A percentile compares a stretch with the other conserved stretches of the same genome.
Evolutionary conservation across 2,329 filamentous ascomycete genomes (phyloP).

Genomic region (Aspergillus terreus): DNA sequence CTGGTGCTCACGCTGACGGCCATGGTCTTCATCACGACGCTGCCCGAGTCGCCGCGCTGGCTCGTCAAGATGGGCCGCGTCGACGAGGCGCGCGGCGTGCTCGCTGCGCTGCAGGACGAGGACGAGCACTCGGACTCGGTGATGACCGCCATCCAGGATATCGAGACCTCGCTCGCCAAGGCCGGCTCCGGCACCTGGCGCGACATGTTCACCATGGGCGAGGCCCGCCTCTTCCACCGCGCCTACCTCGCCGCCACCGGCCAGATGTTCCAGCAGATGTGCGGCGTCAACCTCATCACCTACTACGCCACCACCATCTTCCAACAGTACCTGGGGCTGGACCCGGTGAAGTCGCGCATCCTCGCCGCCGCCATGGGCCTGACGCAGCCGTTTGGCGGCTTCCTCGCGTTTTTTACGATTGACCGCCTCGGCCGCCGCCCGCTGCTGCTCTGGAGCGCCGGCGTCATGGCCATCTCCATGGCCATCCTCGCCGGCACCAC

Average conservation of each 20-base stretch:
- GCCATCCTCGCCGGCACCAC: slow-evolving; percentile 49
- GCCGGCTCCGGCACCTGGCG: slow-evolving; percentile 30
- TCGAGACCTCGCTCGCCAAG: slow-evolving; percentile 40
- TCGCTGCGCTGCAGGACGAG: slow-evolving; percentile 30
- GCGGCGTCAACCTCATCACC: slow-evolving; percentile 35
- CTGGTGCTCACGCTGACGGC: too few species aligned
- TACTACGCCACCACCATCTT: slow-evolving; percentile 35
- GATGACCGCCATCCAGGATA: slow-evolving; percentile 35
- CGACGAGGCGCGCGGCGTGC: too few species aligned
- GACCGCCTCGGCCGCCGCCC: slow-evolving; percentile 38
- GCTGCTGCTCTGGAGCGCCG: slow-evolving; percentile 22
- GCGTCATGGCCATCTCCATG: too few species aligned
- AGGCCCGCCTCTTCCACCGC: slow-evolving; percentile 34
- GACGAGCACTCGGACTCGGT: slow-evolving; percentile 37
- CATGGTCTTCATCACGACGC: too few species aligned
- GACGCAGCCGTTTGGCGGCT: slow-evolving; percentile 35
- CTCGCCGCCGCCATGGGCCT: slow-evolving; percentile 28
- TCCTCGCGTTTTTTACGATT: slow-evolving; percentile 46
- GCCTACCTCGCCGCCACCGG: slow-evolving; percentile 29
- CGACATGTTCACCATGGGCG: slow-evolving; percentile 36
- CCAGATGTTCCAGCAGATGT: slow-evolving; percentile 37
- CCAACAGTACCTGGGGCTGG: slow-evolving; percentile 31
- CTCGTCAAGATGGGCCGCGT: too few species aligned
- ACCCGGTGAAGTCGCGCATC: slow-evolving; percentile 21
- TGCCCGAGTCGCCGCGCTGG: too few species aligned